phyloP scores from a whole-genome alignment of 208 protist genomes.

The Acanthamoeba healyi region DNA sequence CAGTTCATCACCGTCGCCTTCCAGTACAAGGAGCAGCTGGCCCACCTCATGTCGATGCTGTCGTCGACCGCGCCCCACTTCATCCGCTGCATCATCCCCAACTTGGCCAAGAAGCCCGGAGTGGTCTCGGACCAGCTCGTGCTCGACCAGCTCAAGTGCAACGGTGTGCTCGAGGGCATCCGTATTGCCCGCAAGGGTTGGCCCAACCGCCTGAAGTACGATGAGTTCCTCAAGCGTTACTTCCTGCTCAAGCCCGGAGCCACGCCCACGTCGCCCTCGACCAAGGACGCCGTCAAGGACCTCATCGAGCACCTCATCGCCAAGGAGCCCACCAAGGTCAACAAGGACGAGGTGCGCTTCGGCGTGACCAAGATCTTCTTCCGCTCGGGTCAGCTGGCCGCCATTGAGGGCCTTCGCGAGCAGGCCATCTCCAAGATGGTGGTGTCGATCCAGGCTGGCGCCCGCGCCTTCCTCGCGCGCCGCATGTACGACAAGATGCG shows the following conservation, averaged over 20 bases:
- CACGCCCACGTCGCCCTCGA: slow-evolving; percentile 66
- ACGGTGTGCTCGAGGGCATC: slow-evolving; percentile 92
- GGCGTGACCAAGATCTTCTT: slow-evolving; percentile 93
- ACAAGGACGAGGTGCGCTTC: slow-evolving; percentile 87
- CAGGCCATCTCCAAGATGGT: slow-evolving; percentile 86
- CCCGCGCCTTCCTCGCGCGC: slow-evolving; percentile 86
- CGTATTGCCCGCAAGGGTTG: slow-evolving; percentile 90
- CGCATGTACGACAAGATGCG: slow-evolving; percentile 85
- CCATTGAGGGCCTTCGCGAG: slow-evolving; percentile 91
- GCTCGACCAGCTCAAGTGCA: slow-evolving; percentile 89
- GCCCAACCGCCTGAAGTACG: slow-evolving; percentile 90
- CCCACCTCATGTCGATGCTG: slow-evolving; percentile 87
- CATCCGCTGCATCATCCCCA: slow-evolving; percentile 92
- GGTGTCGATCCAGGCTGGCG: slow-evolving; percentile 87
- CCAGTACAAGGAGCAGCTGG: slow-evolving; percentile 88
- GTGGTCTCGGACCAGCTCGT: slow-evolving; percentile 83
- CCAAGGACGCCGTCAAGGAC: slow-evolving; percentile 79
- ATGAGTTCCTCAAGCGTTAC: slow-evolving; percentile 90
- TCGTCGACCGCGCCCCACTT: slow-evolving; percentile 88
- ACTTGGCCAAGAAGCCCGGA: slow-evolving; percentile 87
- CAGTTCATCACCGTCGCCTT: slow-evolving; percentile 88
- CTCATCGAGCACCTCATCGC: slow-evolving; percentile 85
- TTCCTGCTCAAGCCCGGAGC: slow-evolving; percentile 64
- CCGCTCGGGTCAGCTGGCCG: slow-evolving; percentile 88
- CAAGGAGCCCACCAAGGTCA: slow-evolving; percentile 79